Conservation (phyloP, 2,329 filamentous ascomycete genomes). For the Mycocentrospora acerina region DNA sequence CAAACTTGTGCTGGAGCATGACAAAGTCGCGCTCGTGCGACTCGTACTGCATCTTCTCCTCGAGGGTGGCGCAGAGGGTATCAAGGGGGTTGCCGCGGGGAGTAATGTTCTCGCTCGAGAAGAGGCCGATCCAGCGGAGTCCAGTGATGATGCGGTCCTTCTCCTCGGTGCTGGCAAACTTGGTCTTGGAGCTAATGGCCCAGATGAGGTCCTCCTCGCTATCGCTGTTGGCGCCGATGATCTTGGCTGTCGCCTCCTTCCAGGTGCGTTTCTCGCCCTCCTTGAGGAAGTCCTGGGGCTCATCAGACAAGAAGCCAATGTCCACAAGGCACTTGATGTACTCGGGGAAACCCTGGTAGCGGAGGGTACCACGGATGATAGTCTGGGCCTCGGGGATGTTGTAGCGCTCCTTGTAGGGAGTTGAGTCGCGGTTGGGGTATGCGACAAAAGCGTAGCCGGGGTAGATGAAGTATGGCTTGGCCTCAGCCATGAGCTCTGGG, state of each 20-base stretch:
- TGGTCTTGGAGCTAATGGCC: slow-evolving; percentile 74
- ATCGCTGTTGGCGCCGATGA: slow-evolving; percentile 68
- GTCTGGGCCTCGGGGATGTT: slow-evolving; percentile 88
- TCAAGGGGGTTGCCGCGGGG: slow-evolving; percentile 80
- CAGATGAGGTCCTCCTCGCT: slow-evolving; percentile 69
- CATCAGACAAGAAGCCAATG: slow-evolving; percentile 82
- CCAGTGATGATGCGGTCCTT: slow-evolving; percentile 70
- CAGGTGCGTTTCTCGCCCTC: slow-evolving; percentile 63
- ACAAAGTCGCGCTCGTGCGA: slow-evolving; percentile 82
- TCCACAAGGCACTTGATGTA: slow-evolving; percentile 87
- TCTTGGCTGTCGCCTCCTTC: slow-evolving; percentile 80
- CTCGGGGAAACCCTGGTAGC: slow-evolving; percentile 87
- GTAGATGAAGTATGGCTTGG: slow-evolving; percentile 90
- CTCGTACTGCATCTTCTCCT: slow-evolving; percentile 89
- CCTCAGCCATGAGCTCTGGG: slow-evolving; percentile 77
- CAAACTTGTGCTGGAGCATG: slow-evolving; percentile 77
- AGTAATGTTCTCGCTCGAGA: slow-evolving; percentile 68
- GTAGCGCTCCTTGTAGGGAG: slow-evolving; percentile 84
- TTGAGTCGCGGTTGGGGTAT: slow-evolving; percentile 91
- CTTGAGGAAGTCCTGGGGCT: slow-evolving; percentile 65
- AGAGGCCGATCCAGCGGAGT: slow-evolving; percentile 70
- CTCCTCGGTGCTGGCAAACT: slow-evolving; percentile 68
- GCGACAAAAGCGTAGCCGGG: slow-evolving; percentile 86
- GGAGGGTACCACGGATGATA: slow-evolving; percentile 78
- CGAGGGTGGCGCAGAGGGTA: slow-evolving; percentile 84